Percentiles rank a stretch among this genome's conserved stretches.
These are phyloP conservation scores for Calycina herbarum DNA, from an alignment of 2,329 filamentous ascomycete species.

Conservation along the genomic window DNA sequence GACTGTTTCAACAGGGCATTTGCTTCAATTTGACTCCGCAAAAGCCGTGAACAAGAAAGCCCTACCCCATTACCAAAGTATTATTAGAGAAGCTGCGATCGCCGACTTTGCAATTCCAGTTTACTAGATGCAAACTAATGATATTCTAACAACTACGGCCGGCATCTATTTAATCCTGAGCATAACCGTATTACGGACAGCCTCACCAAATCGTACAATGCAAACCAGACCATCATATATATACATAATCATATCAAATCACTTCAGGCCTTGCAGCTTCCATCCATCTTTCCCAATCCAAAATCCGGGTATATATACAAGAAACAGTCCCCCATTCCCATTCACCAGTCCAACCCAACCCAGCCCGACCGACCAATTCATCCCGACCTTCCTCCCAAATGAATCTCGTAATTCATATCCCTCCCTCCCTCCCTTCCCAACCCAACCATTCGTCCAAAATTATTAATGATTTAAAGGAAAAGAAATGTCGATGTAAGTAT, in stretches of 20 bases:
- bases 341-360: not conserved
- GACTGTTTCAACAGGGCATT: too few species aligned
- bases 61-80: too few species aligned
- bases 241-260: not conserved
- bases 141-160: not conserved
- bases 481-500: not conserved
- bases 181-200: not conserved
- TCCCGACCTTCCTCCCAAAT: not conserved
- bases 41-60: too few species aligned
- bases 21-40: too few species aligned
- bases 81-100: too few species aligned
- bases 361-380: not conserved
- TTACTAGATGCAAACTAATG: too few species aligned
- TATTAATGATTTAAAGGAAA: not conserved
- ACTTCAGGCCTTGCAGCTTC: not conserved
- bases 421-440: not conserved
- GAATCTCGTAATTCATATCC: not conserved
- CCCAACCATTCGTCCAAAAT: not conserved
- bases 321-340: not conserved
- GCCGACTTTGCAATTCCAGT: too few species aligned
- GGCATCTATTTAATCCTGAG: not conserved
- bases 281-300: not conserved
- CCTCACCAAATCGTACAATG: not conserved
- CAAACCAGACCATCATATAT: not conserved
- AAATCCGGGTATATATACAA: not conserved